phyloP scores from a whole-genome alignment of 805 yeast genomes.

The Saturnispora dispora region DNA sequence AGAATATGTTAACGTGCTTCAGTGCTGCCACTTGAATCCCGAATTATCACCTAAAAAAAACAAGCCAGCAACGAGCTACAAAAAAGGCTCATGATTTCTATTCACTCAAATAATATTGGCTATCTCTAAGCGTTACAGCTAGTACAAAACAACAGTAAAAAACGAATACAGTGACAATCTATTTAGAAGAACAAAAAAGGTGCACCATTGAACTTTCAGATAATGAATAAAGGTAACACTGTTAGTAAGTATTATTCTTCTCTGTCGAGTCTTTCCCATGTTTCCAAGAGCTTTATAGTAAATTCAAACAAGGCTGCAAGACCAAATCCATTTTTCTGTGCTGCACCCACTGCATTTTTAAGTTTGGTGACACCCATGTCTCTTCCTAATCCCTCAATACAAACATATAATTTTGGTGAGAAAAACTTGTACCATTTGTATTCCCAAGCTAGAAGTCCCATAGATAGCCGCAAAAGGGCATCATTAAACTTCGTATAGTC shows the following conservation, averaged over 20 bases:
- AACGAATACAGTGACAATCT: neutral
- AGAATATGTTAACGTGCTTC: neutral
- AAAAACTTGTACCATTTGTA: constrained; percentile 96
- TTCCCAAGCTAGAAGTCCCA: constrained; percentile 89
- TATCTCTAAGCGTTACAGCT: neutral
- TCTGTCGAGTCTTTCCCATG: constrained; percentile 33
- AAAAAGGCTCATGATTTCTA: neutral
- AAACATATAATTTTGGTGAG: constrained; percentile 55
- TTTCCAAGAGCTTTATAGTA: constrained; percentile 38
- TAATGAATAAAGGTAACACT: neutral
- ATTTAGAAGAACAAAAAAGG: neutral
- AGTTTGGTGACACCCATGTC: constrained; percentile 76
- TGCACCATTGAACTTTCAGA: neutral
- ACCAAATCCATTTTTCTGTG: constrained; percentile 39
- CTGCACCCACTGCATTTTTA: constrained; percentile 56
- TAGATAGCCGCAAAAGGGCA: constrained; percentile 56
- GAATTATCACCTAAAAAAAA: neutral
- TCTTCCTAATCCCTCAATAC: constrained; percentile 52
- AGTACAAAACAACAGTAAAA: neutral
- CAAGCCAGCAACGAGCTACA: neutral
- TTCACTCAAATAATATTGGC: neutral
- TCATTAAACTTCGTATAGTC: constrained; percentile 34
- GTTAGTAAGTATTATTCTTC: constrained; percentile 9
- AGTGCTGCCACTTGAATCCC: neutral
- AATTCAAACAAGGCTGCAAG: constrained; percentile 49